A percentile compares a stretch with the other conserved stretches of the same genome.
Conservation (phyloP, 345 rosid species). For the Syzygium grande region DNA sequence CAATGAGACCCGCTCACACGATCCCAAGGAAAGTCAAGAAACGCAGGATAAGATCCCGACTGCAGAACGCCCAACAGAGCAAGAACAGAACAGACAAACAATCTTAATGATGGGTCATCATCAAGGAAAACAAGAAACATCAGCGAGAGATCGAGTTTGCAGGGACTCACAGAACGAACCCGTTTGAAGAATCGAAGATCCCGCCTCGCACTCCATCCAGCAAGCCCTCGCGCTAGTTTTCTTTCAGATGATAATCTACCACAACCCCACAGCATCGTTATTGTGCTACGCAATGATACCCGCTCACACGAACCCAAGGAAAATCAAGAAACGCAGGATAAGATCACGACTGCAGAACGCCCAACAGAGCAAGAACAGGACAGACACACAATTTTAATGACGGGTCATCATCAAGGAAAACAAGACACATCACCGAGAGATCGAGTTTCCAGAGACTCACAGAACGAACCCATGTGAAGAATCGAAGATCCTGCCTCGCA, state of each 20-base stretch:
- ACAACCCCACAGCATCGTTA: neutral
- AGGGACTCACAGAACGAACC: neutral
- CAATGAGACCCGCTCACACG: neutral
- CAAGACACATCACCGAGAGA: neutral
- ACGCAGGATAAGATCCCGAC: neutral
- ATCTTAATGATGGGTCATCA: accelerated
- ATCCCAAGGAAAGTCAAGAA: neutral
- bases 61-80: neutral
- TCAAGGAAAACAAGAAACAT: neutral
- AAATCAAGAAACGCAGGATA: neutral
- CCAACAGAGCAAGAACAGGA: neutral
- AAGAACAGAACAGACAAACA: neutral
- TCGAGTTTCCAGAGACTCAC: neutral
- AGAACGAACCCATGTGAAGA: neutral
- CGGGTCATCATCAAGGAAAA: neutral
- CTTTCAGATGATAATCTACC: neutral
- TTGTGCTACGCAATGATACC: neutral
- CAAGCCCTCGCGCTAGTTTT: neutral
- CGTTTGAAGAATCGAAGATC: neutral
- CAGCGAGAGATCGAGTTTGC: neutral
- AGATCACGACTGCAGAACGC: neutral
- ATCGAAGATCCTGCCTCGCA: neutral
- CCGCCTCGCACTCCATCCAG: neutral
- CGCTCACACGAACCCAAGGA: neutral
- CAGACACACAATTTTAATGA: neutral